Evolutionary conservation across 495 filamentous ascomycete species (phyloP).

Genomic region (Penicillium macrosclerotiorum): DNA sequence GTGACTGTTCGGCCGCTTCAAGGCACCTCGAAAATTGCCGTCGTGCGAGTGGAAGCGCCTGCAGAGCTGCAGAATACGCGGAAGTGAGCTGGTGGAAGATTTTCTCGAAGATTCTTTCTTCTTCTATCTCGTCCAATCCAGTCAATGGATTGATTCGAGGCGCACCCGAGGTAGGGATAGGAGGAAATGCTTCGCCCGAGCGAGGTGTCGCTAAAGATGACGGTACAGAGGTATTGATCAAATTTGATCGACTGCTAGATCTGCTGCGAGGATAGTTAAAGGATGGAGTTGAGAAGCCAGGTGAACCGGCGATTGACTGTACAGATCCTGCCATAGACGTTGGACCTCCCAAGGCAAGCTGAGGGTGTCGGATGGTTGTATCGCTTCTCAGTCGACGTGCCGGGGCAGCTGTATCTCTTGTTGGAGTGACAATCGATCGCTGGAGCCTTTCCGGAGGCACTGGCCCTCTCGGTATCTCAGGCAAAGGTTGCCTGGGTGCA

Average conservation of each 20-base stretch:
- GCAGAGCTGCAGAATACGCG: slow-evolving; percentile 64
- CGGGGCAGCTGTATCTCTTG: slow-evolving; percentile 51
- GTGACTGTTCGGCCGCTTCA: slow-evolving; percentile 44
- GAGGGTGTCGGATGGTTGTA: slow-evolving; percentile 59
- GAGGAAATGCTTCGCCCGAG: slow-evolving; percentile 74
- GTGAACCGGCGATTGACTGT: slow-evolving; percentile 34
- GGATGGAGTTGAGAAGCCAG: slow-evolving; percentile 32
- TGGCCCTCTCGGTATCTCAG: slow-evolving; percentile 25
- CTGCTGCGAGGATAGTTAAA: slow-evolving; percentile 44
- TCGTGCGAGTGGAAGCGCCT: slow-evolving; percentile 62
- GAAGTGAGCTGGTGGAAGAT: slow-evolving; percentile 71
- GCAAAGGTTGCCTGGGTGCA: slow-evolving; percentile 25
- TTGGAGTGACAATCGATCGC: slow-evolving; percentile 60
- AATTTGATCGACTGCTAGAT: slow-evolving; percentile 51
- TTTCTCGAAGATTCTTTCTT: slow-evolving; percentile 75
- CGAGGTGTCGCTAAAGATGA: slow-evolving; percentile 63
- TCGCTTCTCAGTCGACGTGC: slow-evolving; percentile 58
- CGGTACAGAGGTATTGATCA: slow-evolving; percentile 46
- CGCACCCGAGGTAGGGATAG: slow-evolving; percentile 43
- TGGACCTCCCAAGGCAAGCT: slow-evolving; percentile 25
- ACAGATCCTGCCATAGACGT: slow-evolving; percentile 24
- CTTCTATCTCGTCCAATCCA: slow-evolving; percentile 62
- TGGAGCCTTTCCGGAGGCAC: slow-evolving; percentile 29
- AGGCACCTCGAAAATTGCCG: slow-evolving; percentile 56
- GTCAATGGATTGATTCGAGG: slow-evolving; percentile 52